Percentiles rank a stretch among this genome's conserved stretches.
phyloP scores from a whole-genome alignment of 2,329 filamentous ascomycete genomes.

The Penicillium verrucosum region DNA sequence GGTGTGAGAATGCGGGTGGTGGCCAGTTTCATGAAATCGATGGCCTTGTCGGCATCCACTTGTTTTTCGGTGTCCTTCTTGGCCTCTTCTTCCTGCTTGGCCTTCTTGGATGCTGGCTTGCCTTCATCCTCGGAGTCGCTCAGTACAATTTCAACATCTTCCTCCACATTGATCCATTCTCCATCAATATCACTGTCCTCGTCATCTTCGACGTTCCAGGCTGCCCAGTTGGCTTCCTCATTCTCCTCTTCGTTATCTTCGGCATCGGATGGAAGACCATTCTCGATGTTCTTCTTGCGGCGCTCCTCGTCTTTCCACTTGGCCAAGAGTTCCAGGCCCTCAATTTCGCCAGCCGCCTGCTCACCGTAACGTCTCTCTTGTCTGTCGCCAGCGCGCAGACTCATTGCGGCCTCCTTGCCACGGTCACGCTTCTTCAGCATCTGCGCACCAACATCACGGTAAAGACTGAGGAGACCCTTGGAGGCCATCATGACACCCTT shows the following conservation, averaged over 20 bases:
- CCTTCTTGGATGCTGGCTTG: conserved; percentile 58
- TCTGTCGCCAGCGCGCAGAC: conserved; percentile 69
- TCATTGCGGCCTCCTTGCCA: conserved; percentile 86
- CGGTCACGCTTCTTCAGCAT: conserved; percentile 85
- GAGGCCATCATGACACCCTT: conserved; percentile 99
- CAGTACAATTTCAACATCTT: conserved; percentile 72
- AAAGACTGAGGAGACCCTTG: conserved; percentile 83
- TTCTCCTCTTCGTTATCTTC: conserved; percentile 60
- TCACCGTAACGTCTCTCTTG: conserved; percentile 80
- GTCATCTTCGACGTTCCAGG: conserved; percentile 60
- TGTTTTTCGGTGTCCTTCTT: conserved; percentile 34
- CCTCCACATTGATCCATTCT: conserved; percentile 89
- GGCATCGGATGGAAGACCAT: conserved; percentile 61
- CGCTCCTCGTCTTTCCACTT: conserved; percentile 92
- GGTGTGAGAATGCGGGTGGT: conserved; percentile 92
- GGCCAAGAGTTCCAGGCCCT: conserved; percentile 86
- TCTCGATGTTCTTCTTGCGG: conserved; percentile 67
- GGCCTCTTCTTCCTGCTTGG: conserved; percentile 49
- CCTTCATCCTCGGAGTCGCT: conserved; percentile 73
- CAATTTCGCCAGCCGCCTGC: conserved; percentile 74
- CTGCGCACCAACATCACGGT: conserved; percentile 85
- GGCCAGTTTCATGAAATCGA: conserved; percentile 60
- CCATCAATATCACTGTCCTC: conserved; percentile 68
- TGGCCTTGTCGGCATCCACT: conserved; percentile 40
- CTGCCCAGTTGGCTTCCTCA: conserved; percentile 56